Evolutionary conservation across 106 monocot genomes (phyloP).

Genomic region (Allium sativum): DNA sequence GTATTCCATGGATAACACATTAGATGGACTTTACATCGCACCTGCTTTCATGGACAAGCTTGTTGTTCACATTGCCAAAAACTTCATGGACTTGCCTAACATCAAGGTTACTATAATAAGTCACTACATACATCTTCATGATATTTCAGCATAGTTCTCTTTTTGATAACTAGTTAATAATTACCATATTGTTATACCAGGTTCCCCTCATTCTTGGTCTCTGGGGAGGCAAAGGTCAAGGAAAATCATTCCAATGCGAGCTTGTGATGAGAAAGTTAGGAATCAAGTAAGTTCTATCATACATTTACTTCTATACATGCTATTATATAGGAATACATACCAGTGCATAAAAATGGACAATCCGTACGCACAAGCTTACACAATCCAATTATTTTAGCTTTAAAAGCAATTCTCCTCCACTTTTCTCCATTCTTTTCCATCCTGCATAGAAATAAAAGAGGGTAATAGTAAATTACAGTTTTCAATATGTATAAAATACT

Average conservation of each 20-base stretch:
- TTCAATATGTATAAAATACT: too few species aligned
- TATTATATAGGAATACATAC: too few species aligned
- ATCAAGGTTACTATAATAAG: conserved; percentile 46
- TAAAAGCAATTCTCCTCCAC: neutral
- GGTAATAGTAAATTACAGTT: too few species aligned
- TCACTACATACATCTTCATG: too few species aligned
- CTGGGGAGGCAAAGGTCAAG: conserved; percentile 83
- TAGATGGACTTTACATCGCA: conserved; percentile 85
- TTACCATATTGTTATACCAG: conserved; percentile 8
- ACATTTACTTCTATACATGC: too few species aligned
- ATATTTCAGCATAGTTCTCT: neutral
- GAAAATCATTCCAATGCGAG: conserved; percentile 75
- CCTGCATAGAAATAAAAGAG: too few species aligned
- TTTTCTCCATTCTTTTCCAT: neutral
- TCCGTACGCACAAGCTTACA: too few species aligned
- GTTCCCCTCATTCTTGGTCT: conserved; percentile 71
- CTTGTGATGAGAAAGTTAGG: conserved; percentile 63
- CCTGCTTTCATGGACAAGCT: conserved; percentile 91
- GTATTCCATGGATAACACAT: conserved; percentile 59
- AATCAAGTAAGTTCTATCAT: conserved; percentile 54
- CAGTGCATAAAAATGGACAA: too few species aligned
- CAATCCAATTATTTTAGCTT: neutral
- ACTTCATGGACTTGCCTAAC: conserved; percentile 89
- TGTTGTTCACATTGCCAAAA: conserved; percentile 87
- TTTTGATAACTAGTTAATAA: neutral